Percentiles rank a stretch among this genome's conserved stretches.
These are phyloP conservation scores for Magnusiomyces tetraspermus DNA, from an alignment of 1,139 yeast species.

Conservation along the genomic window DNA sequence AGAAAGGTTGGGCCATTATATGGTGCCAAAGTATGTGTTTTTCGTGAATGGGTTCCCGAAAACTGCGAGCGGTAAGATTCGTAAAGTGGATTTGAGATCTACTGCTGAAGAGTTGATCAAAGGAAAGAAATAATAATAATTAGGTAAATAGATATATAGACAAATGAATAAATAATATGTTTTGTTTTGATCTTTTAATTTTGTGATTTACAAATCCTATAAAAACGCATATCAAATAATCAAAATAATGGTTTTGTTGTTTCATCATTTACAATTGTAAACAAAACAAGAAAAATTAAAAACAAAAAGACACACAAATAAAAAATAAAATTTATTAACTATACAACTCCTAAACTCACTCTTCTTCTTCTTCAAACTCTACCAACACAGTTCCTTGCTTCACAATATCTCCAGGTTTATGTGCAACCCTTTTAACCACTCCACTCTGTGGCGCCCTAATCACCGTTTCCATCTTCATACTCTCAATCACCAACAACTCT, in stretches of 20 bases:
- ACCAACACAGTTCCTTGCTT: conserved; percentile 30
- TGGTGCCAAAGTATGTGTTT: conserved; percentile 27
- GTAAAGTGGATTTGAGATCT: conserved; percentile 28
- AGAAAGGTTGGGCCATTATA: conserved; percentile 27
- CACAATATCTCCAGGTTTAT: conserved; percentile 28
- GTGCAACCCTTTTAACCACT: conserved; percentile 26
- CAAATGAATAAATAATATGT: too few species aligned
- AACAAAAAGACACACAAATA: too few species aligned
- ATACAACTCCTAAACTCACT: background rate
- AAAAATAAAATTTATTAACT: too few species aligned
- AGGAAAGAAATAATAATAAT: background rate
- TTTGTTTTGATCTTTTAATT: too few species aligned
- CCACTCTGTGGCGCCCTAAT: conserved; percentile 21
- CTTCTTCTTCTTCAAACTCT: conserved; percentile 26
- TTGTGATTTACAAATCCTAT: too few species aligned
- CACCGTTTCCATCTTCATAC: conserved; percentile 24
- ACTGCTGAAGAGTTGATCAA: conserved; percentile 14
- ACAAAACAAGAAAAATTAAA: too few species aligned
- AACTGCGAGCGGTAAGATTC: conserved; percentile 31
- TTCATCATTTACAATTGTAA: background rate
- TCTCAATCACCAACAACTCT: conserved; percentile 19
- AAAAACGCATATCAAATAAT: background rate
- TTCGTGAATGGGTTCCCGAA: conserved; percentile 29
- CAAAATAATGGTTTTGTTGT: background rate
- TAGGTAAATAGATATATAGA: too few species aligned